phyloP scores from a whole-genome alignment of 371 early-diverging fungal species.

The Cokeromyces recurvatus region DNA sequence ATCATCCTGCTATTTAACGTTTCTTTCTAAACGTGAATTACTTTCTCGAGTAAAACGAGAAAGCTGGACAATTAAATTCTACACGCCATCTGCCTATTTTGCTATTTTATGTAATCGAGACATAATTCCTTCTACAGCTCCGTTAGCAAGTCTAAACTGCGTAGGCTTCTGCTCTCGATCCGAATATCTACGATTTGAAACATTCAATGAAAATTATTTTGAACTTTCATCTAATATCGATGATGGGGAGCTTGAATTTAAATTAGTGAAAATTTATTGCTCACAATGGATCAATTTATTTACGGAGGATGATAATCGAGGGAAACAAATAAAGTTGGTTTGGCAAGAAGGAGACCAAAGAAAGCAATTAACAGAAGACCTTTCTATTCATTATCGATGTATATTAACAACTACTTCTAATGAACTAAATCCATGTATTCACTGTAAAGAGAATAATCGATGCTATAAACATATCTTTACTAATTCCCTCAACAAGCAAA shows the following conservation, averaged over 20 bases:
- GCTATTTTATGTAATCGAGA: constrained; percentile 8
- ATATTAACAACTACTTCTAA: neutral
- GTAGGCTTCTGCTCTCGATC: constrained; percentile 7
- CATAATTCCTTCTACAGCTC: neutral
- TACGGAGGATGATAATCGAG: neutral
- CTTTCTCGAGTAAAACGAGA: constrained; percentile 6
- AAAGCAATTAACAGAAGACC: neutral
- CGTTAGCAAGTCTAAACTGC: neutral
- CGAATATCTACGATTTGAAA: constrained; percentile 9
- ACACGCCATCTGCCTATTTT: constrained; percentile 8
- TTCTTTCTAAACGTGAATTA: neutral
- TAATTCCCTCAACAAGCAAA: neutral
- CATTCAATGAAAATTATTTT: neutral
- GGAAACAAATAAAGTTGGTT: neutral
- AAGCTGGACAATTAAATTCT: constrained; percentile 1
- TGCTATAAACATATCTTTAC: constrained; percentile 4
- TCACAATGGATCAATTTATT: constrained; percentile 3
- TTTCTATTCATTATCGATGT: neutral
- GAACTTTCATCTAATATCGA: neutral
- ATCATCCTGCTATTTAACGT: too few species aligned
- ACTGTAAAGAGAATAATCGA: neutral
- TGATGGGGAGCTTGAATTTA: neutral
- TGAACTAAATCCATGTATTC: neutral
- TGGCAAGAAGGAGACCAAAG: constrained; percentile 9
- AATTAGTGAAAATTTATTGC: constrained; percentile 4